phyloP scores from a whole-genome alignment of 306 rosid species.

The Vicia faba region DNA sequence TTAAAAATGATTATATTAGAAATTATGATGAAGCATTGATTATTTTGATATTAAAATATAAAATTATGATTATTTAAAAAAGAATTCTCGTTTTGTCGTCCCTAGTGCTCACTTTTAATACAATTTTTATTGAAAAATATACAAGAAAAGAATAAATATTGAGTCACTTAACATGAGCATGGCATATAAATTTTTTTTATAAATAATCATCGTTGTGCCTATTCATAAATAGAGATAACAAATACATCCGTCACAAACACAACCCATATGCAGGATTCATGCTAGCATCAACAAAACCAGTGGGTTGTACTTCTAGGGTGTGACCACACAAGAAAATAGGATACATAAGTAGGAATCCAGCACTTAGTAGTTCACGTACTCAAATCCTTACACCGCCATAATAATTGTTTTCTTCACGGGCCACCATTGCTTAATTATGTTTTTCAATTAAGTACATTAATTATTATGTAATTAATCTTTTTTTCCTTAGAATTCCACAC shows the following conservation, averaged over 20 bases:
- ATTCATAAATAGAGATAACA: too few relatives aligned
- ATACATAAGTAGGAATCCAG: constrained; percentile 18
- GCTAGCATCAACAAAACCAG: constrained; percentile 10
- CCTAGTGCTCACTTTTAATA: too few relatives aligned
- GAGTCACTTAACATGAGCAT: too few relatives aligned
- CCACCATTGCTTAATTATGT: constrained; percentile 4
- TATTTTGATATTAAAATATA: too few relatives aligned
- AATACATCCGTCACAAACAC: not conserved
- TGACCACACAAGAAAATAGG: constrained; percentile 32
- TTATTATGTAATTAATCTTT: constrained; percentile 32
- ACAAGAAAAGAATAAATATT: too few relatives aligned
- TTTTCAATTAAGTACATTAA: constrained; percentile 12
- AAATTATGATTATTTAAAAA: too few relatives aligned
- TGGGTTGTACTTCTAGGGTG: constrained; percentile 31
- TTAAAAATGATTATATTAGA: too few relatives aligned
- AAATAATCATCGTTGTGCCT: too few relatives aligned
- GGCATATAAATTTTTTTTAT: too few relatives aligned
- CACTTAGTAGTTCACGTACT: not conserved
- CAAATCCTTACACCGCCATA: constrained; percentile 19
- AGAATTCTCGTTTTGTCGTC: too few relatives aligned
- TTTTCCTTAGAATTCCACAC: constrained; percentile 12
- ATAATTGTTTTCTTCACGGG: not conserved
- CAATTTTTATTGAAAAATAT: too few relatives aligned
- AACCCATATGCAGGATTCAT: constrained; percentile 23
- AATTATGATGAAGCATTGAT: too few relatives aligned